Base-by-base conservation (phyloP, 2,329 filamentous ascomycete genomes). In the Pseudopyrenochaeta lycopersici region DNA sequence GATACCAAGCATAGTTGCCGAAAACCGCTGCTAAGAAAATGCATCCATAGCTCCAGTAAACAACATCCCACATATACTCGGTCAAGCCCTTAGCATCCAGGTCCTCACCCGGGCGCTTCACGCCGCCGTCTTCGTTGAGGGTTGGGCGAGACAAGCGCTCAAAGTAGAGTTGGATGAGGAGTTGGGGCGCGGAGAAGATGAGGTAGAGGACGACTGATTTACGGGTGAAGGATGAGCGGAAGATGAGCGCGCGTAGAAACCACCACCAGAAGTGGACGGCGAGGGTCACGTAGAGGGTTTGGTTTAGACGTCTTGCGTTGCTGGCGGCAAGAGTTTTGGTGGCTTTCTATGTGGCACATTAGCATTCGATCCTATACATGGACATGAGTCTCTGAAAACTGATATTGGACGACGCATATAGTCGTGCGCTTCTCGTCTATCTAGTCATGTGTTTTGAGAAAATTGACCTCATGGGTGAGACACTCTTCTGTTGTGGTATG, bases 41-140 rank as follows among this genome's bases (percentile, higher is more conserved):
- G 48, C 88, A 90, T 10, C 86, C 88, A 88, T 93, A 97, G 0
- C 92, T 97, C 80, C 96, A 92, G 85, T 97, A 98, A 47, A 97
- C 81, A 44, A 97, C 86, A 78, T 99, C 95, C 84, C 96, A 99
- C 90, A 98, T 91, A 81, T 96, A 98, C 78, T 97, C 95, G 10
- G 94, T 98, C 80, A 99, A 79, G 4, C 95, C 95, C 30, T 89
- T 85, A 9, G 92, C 91, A 47, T 90, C 87, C 46, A 99, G 85
- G 75, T 99, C 95, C 74, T 98, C 93, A 38, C 95, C 94, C 0
- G 91, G 82, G 29, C 84, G 86, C 73, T 86, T 88, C 57, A 98
- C 81, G n/a, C 88, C 82, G 53, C 76, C 76, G 47, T 68, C 62
- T 18, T 87, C 74, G 62, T 87, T 85, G 72, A 88, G 90, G 56